Percentiles rank a stretch among this genome's conserved stretches.
These are phyloP conservation scores for Apiospora sp. DNA, from an alignment of 2,329 filamentous ascomycete genomes.

Conservation along the genomic window DNA sequence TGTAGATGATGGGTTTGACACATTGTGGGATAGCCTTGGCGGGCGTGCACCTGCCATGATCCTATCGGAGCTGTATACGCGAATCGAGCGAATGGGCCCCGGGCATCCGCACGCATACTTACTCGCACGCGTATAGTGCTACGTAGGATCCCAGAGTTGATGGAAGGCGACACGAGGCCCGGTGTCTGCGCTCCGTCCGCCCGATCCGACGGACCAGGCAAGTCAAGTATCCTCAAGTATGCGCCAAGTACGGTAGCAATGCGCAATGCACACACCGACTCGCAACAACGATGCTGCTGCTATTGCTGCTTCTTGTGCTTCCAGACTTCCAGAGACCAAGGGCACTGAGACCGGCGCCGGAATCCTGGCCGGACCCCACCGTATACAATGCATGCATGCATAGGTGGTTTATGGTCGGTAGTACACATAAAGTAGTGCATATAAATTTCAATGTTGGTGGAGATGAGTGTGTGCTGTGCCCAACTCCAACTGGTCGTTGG, in stretches of 20 bases:
- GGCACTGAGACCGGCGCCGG: neutral
- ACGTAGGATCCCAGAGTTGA: neutral
- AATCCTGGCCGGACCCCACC: neutral
- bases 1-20: neutral
- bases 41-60: neutral
- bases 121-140: neutral
- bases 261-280: constrained; percentile 1
- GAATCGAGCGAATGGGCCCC: neutral
- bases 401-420: neutral
- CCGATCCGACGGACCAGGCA: constrained; percentile 3
- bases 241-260: neutral
- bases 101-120: neutral
- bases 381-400: neutral
- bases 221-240: neutral
- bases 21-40: neutral
- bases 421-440: neutral
- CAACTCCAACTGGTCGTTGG: neutral
- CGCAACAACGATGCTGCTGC: neutral
- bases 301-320: neutral
- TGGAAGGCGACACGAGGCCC: constrained; percentile 1
- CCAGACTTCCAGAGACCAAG: neutral
- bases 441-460: neutral
- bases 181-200: constrained; percentile 1
- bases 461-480: neutral
- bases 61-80: neutral